Base-by-base conservation (phyloP, 2,329 filamentous ascomycete genomes). In the Verticillium nubilum region DNA sequence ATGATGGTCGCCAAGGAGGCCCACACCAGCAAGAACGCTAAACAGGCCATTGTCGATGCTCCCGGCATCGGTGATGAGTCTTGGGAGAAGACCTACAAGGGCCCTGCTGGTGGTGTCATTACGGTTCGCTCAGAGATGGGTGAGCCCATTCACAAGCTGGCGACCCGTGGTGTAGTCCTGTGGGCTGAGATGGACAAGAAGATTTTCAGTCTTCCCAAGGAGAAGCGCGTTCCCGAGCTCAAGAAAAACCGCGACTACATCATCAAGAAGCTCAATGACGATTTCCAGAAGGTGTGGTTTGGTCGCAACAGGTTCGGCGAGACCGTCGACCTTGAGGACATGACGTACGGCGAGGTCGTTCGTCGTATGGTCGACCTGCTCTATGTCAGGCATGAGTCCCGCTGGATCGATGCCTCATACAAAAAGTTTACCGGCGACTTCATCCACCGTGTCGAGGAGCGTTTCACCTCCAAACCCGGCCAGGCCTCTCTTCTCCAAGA, bases 151-250 rank as follows among this genome's bases (percentile, higher is more conserved):
- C 95, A 99, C 81, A 99, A 99, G 80, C 86, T 99, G 61, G 96
- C 95, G 17, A 99, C 95, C 55, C 90, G 96, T 61, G 95, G 95
- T 84, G 93, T 99, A 54, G 81, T 86, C 58, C 97, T 99, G 81
- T 99, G 95, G 95, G 89, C 92, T 56, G 96, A 99, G 78, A 97
- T 99, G 92, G 95, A 99, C 71, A 86, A 96, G 75, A 97, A 96
- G 78, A 98, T 99, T 69, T 99, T 99, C 81, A 90, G 87, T 71
- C 80, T 99, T 55, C 93, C 97, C 76, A 97, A 96, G 80, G 92
- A 94, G 70, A 97, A 97, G 82, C 88, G 92, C 50, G 81, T 97
- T 25, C 83, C 89, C 2, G 92, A 95, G 76, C 82, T 97, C 50
- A 91, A 92, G 80, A 96, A 95, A 79, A 88, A 90, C 71, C 88